A percentile compares a stretch with the other conserved stretches of the same genome.
Evolutionary conservation across 305 asterid species (phyloP).

Genomic region (Fraxinus greggii): DNA sequence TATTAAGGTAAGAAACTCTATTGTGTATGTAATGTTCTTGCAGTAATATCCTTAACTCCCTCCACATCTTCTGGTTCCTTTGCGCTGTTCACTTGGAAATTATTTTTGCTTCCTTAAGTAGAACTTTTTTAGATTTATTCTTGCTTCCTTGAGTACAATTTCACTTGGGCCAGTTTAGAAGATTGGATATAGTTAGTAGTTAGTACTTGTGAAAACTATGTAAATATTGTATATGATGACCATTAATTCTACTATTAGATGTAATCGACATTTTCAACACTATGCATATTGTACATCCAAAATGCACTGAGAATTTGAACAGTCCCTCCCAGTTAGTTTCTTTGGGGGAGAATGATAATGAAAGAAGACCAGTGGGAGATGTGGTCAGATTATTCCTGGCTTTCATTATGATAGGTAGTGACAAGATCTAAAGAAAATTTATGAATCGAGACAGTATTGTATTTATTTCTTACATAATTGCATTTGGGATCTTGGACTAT

Average conservation of each 20-base stretch:
- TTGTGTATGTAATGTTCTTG: background rate
- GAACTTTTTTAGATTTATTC: background rate
- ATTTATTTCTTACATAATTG: background rate
- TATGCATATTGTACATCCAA: background rate
- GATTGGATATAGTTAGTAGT: background rate
- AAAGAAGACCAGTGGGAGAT: background rate
- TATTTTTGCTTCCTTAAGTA: background rate
- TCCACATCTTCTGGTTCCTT: background rate
- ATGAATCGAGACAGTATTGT: background rate
- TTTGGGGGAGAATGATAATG: background rate
- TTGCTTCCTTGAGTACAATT: background rate
- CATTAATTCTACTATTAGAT: background rate
- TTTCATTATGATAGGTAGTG: background rate
- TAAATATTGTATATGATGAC: background rate
- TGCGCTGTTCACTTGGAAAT: background rate
- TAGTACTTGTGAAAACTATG: background rate
- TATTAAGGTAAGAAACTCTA: background rate
- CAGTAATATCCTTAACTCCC: background rate
- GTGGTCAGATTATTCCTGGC: background rate
- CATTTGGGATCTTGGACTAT: constrained; percentile 1
- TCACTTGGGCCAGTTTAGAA: background rate
- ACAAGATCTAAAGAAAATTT: background rate
- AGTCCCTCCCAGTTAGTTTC: background rate
- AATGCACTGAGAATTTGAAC: background rate
- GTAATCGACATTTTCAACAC: background rate